Evolutionary conservation across 2,329 filamentous ascomycete genomes (phyloP), one percentile per base, ranked within the genome.

Genomic region (Colletotrichum melonis): DNA sequence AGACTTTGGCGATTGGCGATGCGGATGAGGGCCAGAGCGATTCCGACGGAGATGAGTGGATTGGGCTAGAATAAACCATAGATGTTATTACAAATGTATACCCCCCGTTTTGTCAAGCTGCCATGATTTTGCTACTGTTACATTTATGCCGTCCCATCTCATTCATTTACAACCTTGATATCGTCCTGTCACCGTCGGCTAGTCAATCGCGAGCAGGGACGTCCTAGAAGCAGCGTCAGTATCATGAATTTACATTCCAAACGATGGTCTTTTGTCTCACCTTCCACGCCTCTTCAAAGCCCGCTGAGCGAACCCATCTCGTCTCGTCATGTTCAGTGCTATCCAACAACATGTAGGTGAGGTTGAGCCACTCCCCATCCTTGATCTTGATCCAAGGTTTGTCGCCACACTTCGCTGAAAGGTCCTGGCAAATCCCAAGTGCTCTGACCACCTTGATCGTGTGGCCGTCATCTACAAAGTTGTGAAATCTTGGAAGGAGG

Each of bases 391-490:
- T 85, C 85, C 88, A 88, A 3, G 86, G 81, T 68, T 80, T 83
- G 28, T 84, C 80, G 14, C 80, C 78, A 76, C 84, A 92, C 54
- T 81, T 80, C 75, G 79, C 77, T 64, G 87, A 88, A 1, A 88
- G 78, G 38, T 85, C 79, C 79, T 92, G 86, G 1, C 90, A 94
- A 77, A 95, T 82, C 4, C 89, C 88, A 22, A 97, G 81, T 1
- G 94, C 92, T 38, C 95, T 86, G 8, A 92, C 86, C 5, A 97
- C 83, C 82, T 98, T 98, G 67, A 92, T 87, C 11, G 91, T 87
- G 82, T 98, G 96, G 0, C 95, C 95, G 81, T 98, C 95, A 76
- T 98, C 95, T 11, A 42, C 30, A 42, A 88, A 78, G 11, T 75
- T 73, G 72, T 87, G 85, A 22, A 91, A 80, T 11, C 86, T 82